phyloP scores from a whole-genome alignment of 805 yeast genomes.

The Candida stauntonica region DNA sequence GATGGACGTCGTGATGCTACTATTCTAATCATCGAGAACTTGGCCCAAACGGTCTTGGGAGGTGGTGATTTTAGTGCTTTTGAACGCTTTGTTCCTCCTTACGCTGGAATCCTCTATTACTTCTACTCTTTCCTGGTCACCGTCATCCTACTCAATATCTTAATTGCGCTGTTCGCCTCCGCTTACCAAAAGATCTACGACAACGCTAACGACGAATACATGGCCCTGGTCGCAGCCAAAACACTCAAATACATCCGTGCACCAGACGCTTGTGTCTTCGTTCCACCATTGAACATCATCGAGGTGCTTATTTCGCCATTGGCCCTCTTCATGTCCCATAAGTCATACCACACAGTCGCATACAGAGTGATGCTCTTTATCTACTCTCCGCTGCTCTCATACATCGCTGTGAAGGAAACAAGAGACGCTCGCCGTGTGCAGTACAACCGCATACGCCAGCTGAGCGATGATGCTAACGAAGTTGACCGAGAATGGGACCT shows the following conservation, averaged over 20 bases:
- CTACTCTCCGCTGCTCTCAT: slow-evolving; percentile 62
- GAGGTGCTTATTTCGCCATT: slow-evolving; percentile 52
- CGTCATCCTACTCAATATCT: slow-evolving; percentile 73
- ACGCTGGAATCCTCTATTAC: slow-evolving; percentile 76
- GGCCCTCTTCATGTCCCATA: slow-evolving; percentile 36
- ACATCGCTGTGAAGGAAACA: slow-evolving; percentile 62
- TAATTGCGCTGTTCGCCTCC: slow-evolving; percentile 80
- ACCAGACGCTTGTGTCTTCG: slow-evolving; percentile 80
- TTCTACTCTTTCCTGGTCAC: slow-evolving; percentile 70
- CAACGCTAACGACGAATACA: slow-evolving; percentile 79
- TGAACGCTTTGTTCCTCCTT: slow-evolving; percentile 75
- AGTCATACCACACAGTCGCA: slow-evolving; percentile 38
- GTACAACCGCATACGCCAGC: slow-evolving; percentile 60
- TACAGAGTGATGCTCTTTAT: slow-evolving; percentile 56
- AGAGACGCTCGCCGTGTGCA: slow-evolving; percentile 62
- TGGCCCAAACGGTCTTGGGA: slow-evolving; percentile 70
- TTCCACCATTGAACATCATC: slow-evolving; percentile 78
- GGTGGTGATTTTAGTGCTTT: slow-evolving; percentile 70
- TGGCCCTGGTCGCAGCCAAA: slow-evolving; percentile 81
- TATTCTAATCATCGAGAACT: slow-evolving; percentile 51
- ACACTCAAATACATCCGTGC: slow-evolving; percentile 82
- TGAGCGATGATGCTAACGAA: slow-evolving; percentile 78
- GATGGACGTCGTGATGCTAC: slow-evolving; percentile 83
- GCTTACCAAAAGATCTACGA: slow-evolving; percentile 79
- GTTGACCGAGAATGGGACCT: slow-evolving; percentile 77